Evolutionary conservation across 2,329 filamentous ascomycete genomes (phyloP), one percentile per base, ranked within the genome.

Genomic region (Epichloe glyceriae): DNA sequence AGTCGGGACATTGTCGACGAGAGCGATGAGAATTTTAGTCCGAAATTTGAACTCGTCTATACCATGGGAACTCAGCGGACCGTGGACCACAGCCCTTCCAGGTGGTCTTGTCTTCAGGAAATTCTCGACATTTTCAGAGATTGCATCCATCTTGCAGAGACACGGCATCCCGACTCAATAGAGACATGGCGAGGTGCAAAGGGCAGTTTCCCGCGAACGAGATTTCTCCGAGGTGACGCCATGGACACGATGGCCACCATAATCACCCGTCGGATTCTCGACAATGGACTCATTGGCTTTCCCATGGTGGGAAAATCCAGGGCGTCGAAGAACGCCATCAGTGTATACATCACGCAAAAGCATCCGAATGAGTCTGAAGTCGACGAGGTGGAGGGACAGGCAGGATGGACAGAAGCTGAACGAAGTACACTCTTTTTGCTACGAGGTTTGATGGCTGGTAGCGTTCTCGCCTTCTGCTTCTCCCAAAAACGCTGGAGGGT

Each of bases 21-120:
- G 60, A 80, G 76, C 39, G 82, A 86, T 46, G 79, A 84, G 51
- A 79, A 78, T 50, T 76, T 84, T 42, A 78, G 71, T 42, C 70
- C 74, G 4, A 77, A 75, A 45, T 82, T 81, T 39, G 79, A 85
- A 56, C 61, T 85, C 0, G 68, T 85, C 1, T 85, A 85, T 52
- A 82, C 80, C 0, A 74, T 83, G 56, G 82, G 80, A 0, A 53
- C 60, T 0, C 76, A 81, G 52, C 57, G 60, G 1, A 55, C 72
- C 0, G 66, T 82, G 0, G 75, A 83, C 5, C 65, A 73, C 11
- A 71, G 71, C 44, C 49, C 53, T 10, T 19, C 37, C 19, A 49
- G 53, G 7, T 55, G 51, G 51, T n/a, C 26, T 1, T 20, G 39
- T 14, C 19, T 51, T 19, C 49, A 53, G 40, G 37, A 50, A 15